These are phyloP conservation scores for Asterophora lycoperdoides DNA, from an alignment of 768 basidiomycete genomes.

Conservation along the genomic window DNA sequence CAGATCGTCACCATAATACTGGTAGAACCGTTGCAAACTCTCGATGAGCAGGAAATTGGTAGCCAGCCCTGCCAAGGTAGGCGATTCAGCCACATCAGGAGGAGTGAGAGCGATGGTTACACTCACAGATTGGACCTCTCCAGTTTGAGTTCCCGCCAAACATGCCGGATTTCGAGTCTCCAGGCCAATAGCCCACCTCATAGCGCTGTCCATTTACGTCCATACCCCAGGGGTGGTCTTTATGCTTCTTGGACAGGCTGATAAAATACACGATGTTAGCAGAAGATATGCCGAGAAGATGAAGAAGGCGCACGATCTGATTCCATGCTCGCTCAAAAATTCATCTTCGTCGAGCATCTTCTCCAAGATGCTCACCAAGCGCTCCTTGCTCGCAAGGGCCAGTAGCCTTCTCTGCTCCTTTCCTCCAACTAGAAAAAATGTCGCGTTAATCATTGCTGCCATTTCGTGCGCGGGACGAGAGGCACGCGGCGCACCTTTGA, in stretches of 20 bases:
- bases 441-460: background rate
- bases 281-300: background rate
- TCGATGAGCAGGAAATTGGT: slow-evolving; percentile 96
- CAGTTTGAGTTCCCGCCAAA: slow-evolving; percentile 99
- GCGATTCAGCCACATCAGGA: background rate
- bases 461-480: background rate
- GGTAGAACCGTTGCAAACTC: slow-evolving; percentile 94
- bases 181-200: slow-evolving; percentile 96
- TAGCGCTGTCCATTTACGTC: slow-evolving; percentile 88
- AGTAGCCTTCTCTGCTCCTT: slow-evolving; percentile 84
- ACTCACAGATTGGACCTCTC: slow-evolving; percentile 85
- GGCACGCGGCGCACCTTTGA: slow-evolving; percentile 55
- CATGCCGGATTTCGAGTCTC: slow-evolving; percentile 96
- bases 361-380: slow-evolving; percentile 81
- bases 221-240: slow-evolving; percentile 93
- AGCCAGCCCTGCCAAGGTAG: slow-evolving; percentile 67
- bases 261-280: background rate
- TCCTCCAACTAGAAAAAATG: slow-evolving; percentile 42
- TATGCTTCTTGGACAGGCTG: slow-evolving; percentile 88
- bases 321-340: slow-evolving; percentile 93
- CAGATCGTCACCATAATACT: slow-evolving; percentile 92
- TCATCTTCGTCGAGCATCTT: slow-evolving; percentile 98
- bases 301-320: slow-evolving; percentile 76
- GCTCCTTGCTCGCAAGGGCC: slow-evolving; percentile 88
- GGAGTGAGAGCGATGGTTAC: background rate